Conservation (phyloP, 148 eudicot species). For the Fagopyrum esculentum region DNA sequence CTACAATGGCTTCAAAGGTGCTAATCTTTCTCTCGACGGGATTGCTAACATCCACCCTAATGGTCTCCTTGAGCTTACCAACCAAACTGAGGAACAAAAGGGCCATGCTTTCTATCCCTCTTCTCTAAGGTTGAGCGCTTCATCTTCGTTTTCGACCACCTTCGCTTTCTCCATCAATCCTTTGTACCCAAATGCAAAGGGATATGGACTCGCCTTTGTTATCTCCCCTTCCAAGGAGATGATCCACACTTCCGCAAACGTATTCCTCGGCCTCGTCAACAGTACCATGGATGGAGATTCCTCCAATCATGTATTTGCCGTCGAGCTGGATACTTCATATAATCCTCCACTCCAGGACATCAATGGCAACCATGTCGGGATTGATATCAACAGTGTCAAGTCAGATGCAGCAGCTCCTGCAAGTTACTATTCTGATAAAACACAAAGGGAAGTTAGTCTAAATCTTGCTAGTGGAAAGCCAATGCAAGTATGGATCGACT, state of each 20-base stretch:
- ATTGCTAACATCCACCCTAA: constrained; percentile 9
- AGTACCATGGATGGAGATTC: background rate
- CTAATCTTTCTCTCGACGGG: constrained; percentile 5
- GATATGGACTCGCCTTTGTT: background rate
- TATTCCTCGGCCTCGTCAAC: constrained; percentile 4
- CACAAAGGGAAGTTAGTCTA: background rate
- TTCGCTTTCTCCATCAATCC: constrained; percentile 5
- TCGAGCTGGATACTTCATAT: constrained; percentile 5
- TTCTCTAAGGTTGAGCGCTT: background rate
- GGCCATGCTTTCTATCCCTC: constrained; percentile 9
- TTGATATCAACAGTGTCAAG: background rate
- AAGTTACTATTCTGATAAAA: constrained; percentile 1
- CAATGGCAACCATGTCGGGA: constrained; percentile 1
- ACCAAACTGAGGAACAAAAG: constrained; percentile 2
- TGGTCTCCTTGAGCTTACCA: constrained; percentile 10
- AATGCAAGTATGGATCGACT: constrained; percentile 12
- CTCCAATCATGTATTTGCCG: constrained; percentile 5
- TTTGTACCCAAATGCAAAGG: background rate
- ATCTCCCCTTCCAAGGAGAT: constrained; percentile 1
- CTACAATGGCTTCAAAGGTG: constrained; percentile 11
- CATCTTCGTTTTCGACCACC: background rate
- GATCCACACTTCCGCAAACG: background rate
- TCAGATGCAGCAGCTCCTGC: constrained; percentile 9
- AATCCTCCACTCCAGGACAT: constrained; percentile 6
- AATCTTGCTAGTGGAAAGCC: constrained; percentile 10